These are phyloP conservation scores for Sisymbrium altissimum DNA, from an alignment of 345 rosid species.

Conservation along the genomic window DNA sequence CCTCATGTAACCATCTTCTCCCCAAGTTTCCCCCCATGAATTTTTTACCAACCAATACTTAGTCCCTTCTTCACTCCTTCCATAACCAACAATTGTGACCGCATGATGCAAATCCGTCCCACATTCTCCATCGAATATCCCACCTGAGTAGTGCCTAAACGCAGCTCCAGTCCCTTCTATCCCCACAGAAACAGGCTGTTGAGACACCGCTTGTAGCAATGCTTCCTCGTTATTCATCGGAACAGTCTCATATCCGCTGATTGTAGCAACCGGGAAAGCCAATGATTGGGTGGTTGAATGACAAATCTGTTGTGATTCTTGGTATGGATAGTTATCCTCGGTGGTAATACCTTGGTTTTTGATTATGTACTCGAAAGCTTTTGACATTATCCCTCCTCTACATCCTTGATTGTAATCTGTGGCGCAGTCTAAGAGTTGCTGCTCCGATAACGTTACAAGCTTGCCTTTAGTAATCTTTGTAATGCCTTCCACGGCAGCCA, in stretches of 20 bases:
- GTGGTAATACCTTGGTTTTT: slow-evolving; percentile 37
- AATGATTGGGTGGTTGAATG: slow-evolving; percentile 29
- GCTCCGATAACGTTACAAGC: slow-evolving; percentile 48
- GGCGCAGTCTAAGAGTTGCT: slow-evolving; percentile 58
- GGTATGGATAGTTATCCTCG: slow-evolving; percentile 38
- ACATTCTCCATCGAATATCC: slow-evolving; percentile 42
- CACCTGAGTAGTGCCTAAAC: slow-evolving; percentile 35
- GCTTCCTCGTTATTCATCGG: slow-evolving; percentile 19
- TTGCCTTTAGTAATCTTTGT: slow-evolving; percentile 37
- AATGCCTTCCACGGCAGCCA: slow-evolving; percentile 46
- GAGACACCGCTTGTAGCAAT: slow-evolving; percentile 5
- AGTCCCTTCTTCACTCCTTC: slow-evolving; percentile 27
- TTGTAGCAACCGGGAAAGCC: neutral
- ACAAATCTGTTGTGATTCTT: slow-evolving; percentile 34
- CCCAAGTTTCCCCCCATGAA: slow-evolving; percentile 56
- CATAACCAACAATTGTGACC: slow-evolving; percentile 46
- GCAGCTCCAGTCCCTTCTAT: slow-evolving; percentile 24
- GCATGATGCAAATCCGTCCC: slow-evolving; percentile 40
- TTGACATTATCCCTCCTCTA: slow-evolving; percentile 30
- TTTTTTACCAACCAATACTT: slow-evolving; percentile 53
- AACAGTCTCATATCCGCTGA: slow-evolving; percentile 22
- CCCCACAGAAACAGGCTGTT: slow-evolving; percentile 48
- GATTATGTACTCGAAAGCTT: slow-evolving; percentile 38
- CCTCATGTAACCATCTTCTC: slow-evolving; percentile 50
- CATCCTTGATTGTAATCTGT: slow-evolving; percentile 44